These are phyloP conservation scores for Exophiala calicioides DNA, from an alignment of 2,329 filamentous ascomycete species.

Conservation along the genomic window DNA sequence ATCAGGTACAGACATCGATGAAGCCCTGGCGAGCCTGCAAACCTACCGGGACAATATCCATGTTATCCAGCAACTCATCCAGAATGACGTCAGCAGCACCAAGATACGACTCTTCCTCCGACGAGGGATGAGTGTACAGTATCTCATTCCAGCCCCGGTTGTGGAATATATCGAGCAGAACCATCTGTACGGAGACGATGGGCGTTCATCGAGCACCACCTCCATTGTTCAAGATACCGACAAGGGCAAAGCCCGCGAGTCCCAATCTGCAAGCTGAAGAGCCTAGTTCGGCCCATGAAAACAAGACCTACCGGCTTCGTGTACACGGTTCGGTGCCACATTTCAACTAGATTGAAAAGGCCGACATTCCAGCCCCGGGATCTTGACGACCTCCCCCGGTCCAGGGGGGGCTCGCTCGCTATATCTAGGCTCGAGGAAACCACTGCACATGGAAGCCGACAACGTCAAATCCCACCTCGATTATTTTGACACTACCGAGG, in stretches of 20 bases:
- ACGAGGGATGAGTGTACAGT: conserved; percentile 79
- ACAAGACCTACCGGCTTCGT: too few relatives aligned
- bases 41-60: conserved; percentile 83
- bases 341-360: background rate
- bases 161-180: conserved; percentile 73
- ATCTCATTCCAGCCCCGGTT: conserved; percentile 71
- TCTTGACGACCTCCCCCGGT: too few relatives aligned
- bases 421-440: too few relatives aligned
- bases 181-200: conserved; percentile 62
- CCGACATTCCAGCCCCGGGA: too few relatives aligned
- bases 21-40: conserved; percentile 78
- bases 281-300: background rate
- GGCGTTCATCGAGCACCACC: conserved; percentile 26
- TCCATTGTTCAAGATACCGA: conserved; percentile 24
- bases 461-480: too few relatives aligned
- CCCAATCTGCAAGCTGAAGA: background rate
- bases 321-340: too few relatives aligned
- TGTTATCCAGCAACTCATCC: conserved; percentile 84
- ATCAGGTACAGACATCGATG: conserved; percentile 82
- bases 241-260: conserved; percentile 29
- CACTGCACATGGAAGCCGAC: too few relatives aligned
- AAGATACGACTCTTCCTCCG: conserved; percentile 80
- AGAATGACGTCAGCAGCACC: conserved; percentile 79
- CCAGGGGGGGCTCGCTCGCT: too few relatives aligned
- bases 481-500: too few relatives aligned